A percentile compares a stretch with the other conserved stretches of the same genome.
Evolutionary conservation across 1,139 yeast genomes (phyloP).

Genomic region (Kodamaea derodonti): DNA sequence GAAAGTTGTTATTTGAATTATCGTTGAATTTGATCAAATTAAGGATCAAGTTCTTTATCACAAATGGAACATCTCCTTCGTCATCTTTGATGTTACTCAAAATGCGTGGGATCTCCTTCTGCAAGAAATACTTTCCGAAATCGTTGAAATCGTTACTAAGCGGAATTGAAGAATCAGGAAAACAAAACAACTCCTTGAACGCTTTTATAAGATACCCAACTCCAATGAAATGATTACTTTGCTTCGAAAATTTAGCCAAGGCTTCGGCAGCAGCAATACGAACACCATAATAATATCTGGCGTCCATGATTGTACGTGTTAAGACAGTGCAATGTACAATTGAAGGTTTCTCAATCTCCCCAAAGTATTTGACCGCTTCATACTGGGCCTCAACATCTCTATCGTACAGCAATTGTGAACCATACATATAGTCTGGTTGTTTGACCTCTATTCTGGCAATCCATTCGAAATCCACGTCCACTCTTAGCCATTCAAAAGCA

Average conservation of each 20-base stretch:
- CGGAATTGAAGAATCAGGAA: slow-evolving; percentile 63
- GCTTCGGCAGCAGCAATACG: slow-evolving; percentile 85
- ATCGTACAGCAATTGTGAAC: slow-evolving; percentile 90
- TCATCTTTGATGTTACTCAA: slow-evolving; percentile 59
- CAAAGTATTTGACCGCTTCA: slow-evolving; percentile 77
- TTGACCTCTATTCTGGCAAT: slow-evolving; percentile 74
- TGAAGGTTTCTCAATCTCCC: slow-evolving; percentile 52
- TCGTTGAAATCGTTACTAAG: slow-evolving; percentile 76
- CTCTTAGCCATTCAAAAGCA: slow-evolving; percentile 96
- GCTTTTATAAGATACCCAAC: slow-evolving; percentile 67
- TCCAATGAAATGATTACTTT: slow-evolving; percentile 65
- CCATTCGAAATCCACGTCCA: slow-evolving; percentile 98
- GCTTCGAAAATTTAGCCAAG: slow-evolving; percentile 61
- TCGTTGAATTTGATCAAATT: slow-evolving; percentile 82
- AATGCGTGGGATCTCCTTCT: slow-evolving; percentile 63
- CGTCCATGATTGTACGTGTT: slow-evolving; percentile 77
- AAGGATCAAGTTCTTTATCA: slow-evolving; percentile 58
- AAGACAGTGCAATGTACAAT: slow-evolving; percentile 73
- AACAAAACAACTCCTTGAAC: slow-evolving; percentile 70
- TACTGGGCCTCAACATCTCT: slow-evolving; percentile 94
- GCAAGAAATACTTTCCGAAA: slow-evolving; percentile 62
- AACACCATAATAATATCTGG: slow-evolving; percentile 83
- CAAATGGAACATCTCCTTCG: slow-evolving; percentile 64
- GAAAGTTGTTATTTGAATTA: slow-evolving; percentile 72
- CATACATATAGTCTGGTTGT: slow-evolving; percentile 94